Evolutionary conservation across 2,329 filamentous ascomycete species (phyloP).

Genomic region (Xylaria sp.): DNA sequence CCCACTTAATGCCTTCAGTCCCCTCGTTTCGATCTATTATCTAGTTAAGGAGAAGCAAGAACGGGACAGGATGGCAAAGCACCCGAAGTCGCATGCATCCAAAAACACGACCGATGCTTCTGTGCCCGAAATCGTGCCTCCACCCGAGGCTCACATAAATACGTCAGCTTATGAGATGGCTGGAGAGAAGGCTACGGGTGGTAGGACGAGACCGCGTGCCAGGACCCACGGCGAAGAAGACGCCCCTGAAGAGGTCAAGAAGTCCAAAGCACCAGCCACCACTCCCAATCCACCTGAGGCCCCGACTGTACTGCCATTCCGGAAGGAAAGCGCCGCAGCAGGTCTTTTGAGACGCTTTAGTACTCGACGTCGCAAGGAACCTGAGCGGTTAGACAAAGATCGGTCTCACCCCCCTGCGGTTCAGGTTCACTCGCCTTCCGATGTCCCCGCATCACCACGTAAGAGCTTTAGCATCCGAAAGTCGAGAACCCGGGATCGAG

Average conservation of each 20-base stretch:
- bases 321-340: constrained; percentile 82
- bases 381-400: constrained; percentile 56
- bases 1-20: constrained; percentile 88
- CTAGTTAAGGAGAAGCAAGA: constrained; percentile 93
- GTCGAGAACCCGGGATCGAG: constrained; percentile 46
- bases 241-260: constrained; percentile 65
- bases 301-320: constrained; percentile 55
- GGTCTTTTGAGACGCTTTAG: constrained; percentile 85
- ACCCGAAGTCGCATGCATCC: constrained; percentile 29
- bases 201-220: constrained; percentile 75
- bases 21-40: constrained; percentile 89
- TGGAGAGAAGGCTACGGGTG: constrained; percentile 80
- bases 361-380: constrained; percentile 71
- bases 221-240: constrained; percentile 95
- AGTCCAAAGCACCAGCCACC: constrained; percentile 50
- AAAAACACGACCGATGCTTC: constrained; percentile 41
- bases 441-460: constrained; percentile 58
- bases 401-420: constrained; percentile 67
- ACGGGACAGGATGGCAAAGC: constrained; percentile 53
- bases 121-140: constrained; percentile 71
- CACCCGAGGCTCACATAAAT: constrained; percentile 86
- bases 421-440: constrained; percentile 74
- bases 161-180: constrained; percentile 78
- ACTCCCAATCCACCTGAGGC: constrained; percentile 48
- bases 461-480: constrained; percentile 84